A percentile compares a stretch with the other conserved stretches of the same genome.
phyloP scores from a whole-genome alignment of 2,329 filamentous ascomycete genomes.

The Cladophialophora exuberans region DNA sequence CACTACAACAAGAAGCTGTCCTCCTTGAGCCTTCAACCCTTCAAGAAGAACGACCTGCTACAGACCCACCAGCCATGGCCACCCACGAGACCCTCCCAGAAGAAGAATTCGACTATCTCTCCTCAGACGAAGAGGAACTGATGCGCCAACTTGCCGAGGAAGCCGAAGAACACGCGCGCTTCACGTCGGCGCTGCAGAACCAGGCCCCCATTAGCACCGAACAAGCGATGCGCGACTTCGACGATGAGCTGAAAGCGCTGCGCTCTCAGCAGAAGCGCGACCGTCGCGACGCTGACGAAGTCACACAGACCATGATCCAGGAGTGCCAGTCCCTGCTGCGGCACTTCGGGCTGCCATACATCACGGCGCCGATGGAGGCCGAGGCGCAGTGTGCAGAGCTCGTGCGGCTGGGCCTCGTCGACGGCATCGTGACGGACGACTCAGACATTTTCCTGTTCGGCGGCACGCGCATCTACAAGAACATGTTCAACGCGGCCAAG shows the following conservation, averaged over 20 bases:
- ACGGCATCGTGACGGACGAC: slow-evolving; percentile 97
- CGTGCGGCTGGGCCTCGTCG: slow-evolving; percentile 82
- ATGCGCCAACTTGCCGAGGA: slow-evolving; percentile 84
- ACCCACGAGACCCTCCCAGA: slow-evolving; percentile 26
- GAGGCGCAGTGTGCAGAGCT: slow-evolving; percentile 97
- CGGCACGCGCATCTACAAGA: slow-evolving; percentile 95
- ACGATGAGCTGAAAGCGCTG: slow-evolving; percentile 81
- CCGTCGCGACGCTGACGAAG: slow-evolving; percentile 91
- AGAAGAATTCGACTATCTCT: slow-evolving; percentile 60
- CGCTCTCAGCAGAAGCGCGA: slow-evolving; percentile 97
- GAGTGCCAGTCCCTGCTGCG: slow-evolving; percentile 91
- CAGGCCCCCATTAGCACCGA: slow-evolving; percentile 66
- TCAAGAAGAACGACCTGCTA: background rate
- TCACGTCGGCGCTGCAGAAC: slow-evolving; percentile 79
- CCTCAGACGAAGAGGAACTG: slow-evolving; percentile 88
- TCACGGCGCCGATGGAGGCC: slow-evolving; percentile 98
- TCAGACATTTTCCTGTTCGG: slow-evolving; percentile 97
- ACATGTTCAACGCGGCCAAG: slow-evolving; percentile 99
- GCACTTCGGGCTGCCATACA: slow-evolving; percentile 91
- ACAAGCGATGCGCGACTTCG: slow-evolving; percentile 73
- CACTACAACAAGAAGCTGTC: slow-evolving; percentile 28
- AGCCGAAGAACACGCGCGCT: slow-evolving; percentile 90
- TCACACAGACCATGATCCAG: slow-evolving; percentile 91
- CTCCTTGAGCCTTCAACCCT: background rate
- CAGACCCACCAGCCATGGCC: background rate